A percentile compares a stretch with the other conserved stretches of the same genome.
Conservation (phyloP, 2,329 filamentous ascomycete genomes). For the Samsoniella hepiali region DNA sequence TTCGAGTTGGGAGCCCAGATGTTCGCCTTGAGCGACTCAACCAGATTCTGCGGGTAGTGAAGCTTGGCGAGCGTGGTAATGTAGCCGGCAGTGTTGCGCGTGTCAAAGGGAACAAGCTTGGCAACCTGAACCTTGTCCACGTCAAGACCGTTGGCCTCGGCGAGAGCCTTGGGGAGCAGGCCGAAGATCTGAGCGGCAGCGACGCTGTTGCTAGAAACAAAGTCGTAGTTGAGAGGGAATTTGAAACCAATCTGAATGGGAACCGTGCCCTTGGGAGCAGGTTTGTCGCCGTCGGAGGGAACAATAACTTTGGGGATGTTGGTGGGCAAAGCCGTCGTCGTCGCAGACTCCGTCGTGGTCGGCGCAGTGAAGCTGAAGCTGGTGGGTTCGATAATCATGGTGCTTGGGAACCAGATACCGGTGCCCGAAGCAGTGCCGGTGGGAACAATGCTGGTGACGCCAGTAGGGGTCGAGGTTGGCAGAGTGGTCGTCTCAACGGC, state of each 20-base stretch:
- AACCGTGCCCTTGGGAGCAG: conserved; percentile 60
- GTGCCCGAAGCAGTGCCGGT: conserved; percentile 44
- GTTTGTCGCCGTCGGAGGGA: conserved; percentile 55
- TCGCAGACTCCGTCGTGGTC: conserved; percentile 30
- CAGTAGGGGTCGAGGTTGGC: conserved; percentile 17
- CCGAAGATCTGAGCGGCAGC: conserved; percentile 83
- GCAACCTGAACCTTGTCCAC: conserved; percentile 60
- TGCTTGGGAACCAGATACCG: conserved; percentile 54
- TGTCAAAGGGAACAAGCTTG: conserved; percentile 74
- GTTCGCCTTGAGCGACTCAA: conserved; percentile 65
- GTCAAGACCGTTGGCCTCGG: conserved; percentile 58
- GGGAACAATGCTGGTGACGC: conserved; percentile 40
- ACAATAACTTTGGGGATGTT: conserved; percentile 72
- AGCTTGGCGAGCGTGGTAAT: conserved; percentile 70
- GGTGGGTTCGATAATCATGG: conserved; percentile 55
- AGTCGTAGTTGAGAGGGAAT: conserved; percentile 76
- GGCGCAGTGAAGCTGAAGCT: conserved; percentile 33
- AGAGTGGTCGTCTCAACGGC: conserved; percentile 4
- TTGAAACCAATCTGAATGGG: conserved; percentile 83
- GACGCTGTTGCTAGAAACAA: conserved; percentile 67
- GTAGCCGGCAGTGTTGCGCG: conserved; percentile 64
- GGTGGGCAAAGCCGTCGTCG: conserved; percentile 57
- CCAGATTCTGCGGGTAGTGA: conserved; percentile 69
- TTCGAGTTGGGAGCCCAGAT: conserved; percentile 68
- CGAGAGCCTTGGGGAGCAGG: conserved; percentile 69